Evolutionary conservation across 1,139 yeast species (phyloP), one percentile per base, ranked within the genome.

Genomic region (Protomyces arabidopsidicola): DNA sequence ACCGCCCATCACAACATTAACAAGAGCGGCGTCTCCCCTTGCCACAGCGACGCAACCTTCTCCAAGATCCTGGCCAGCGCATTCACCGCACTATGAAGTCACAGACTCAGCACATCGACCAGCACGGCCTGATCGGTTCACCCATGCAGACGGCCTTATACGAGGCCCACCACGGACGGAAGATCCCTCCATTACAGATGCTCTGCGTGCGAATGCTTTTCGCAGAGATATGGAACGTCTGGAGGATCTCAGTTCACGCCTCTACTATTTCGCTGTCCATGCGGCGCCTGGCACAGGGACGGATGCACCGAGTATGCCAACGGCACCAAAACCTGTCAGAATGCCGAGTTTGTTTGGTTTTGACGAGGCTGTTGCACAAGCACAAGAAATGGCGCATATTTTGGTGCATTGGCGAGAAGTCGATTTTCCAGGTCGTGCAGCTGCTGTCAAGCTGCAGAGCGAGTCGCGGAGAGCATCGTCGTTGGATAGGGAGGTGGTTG

Each of bases 211-310:
- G 27, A 42, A 64, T 20, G 55, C 60, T 6, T 57, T 65, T 39
- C 62, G 63, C 8, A 57, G 65, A 3, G 59, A 62, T 38, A 60
- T 67, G 60, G 67, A 66, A 51, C 62, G 66, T 14, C 50, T 66
- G 4, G 67, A 61, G 35, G 67, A 66, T 20, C 57, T 65, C 45
- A 48, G 67, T n/a, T 67, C 69, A 1, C 67, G 63, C 31, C 55
- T 67, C 14, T 65, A 66, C 45, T 61, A 67, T 45, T 66, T 66
- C 53, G 63, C 67, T 16, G 61, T 67, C 6, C 51, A 52, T 51
- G 35, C 39, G 16, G 45, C 67, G 54, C 35, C 65, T 24, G 38
- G 55, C 39, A 27, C 58, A 10, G 55, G 50, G 1, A 18, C 45
- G 8, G 38, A 31, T 31, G 50, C 50, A 6, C 22, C 48, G 12